Percentiles rank a stretch among this genome's conserved stretches.
Conservation (phyloP, 345 rosid genomes). For the thale cress (Arabidopsis thaliana) region DNA sequence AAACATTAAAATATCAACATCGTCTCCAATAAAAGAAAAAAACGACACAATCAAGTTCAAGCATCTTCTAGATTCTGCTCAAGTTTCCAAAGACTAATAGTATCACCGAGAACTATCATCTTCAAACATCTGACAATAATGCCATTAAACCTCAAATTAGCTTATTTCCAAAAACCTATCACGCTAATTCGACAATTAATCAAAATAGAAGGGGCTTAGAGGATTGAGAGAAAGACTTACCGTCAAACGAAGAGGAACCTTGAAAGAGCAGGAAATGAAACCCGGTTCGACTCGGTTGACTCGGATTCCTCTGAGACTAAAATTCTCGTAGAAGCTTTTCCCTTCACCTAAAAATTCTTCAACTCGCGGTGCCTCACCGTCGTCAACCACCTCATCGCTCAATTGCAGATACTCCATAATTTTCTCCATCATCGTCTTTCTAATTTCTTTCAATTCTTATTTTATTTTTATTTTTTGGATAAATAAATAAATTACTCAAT, state of each 20-base stretch:
- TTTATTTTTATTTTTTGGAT: not conserved
- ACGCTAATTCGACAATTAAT: not conserved
- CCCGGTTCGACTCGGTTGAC: conserved; percentile 81
- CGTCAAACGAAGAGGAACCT: conserved; percentile 86
- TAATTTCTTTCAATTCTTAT: not conserved
- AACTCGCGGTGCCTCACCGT: conserved; percentile 56
- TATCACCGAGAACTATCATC: not conserved
- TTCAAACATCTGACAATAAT: too few species aligned
- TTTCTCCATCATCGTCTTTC: conserved; percentile 57
- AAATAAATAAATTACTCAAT: not conserved
- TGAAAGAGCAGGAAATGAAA: conserved; percentile 70
- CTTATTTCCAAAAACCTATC: not conserved
- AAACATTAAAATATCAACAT: conserved; percentile 11
- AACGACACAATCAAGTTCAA: not conserved
- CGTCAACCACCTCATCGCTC: conserved; percentile 59
- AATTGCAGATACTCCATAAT: conserved; percentile 54
- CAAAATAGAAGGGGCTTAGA: too few species aligned
- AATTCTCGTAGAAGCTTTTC: conserved; percentile 68
- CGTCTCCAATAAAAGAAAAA: too few species aligned
- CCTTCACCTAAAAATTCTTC: conserved; percentile 44
- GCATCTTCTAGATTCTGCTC: not conserved
- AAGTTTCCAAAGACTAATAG: not conserved
- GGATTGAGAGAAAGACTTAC: conserved; percentile 45
- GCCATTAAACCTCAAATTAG: conserved; percentile 9
- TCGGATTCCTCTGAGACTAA: conserved; percentile 69